Base-by-base conservation (phyloP, 1,284 basidiomycete genomes). In the Ceratobasidium sp. region DNA sequence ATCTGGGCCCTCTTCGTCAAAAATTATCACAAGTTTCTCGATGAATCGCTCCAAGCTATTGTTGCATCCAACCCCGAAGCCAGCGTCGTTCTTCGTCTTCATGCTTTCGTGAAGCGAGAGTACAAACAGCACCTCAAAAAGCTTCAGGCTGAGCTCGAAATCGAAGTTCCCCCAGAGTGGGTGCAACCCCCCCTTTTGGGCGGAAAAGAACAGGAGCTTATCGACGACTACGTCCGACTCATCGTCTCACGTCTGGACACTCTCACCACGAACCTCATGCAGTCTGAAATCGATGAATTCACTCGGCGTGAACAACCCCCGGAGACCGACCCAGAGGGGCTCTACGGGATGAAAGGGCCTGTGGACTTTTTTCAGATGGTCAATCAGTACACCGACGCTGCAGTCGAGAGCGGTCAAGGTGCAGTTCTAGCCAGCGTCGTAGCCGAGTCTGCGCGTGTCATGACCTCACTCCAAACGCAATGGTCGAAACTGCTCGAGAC, bases 351-450 rank as follows among this genome's bases (percentile, higher is more conserved):
- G 79, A 94, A 98, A 80, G 96, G 96, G 33, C 93, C 96, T 17
- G 90, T 97, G 75, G 98, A 99, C 80, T 87, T 99, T 78, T 99
- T 99, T 88, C 94, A 98, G 84, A 97, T 98, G 92, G 93, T 99
- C 80, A 99, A 98, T 82, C 97, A 99, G 83, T 97, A 99, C 82
- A 88, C 97, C 77, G 98, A 99, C 80, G 88, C 97, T 19, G 96
- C 97, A 1, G 93, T 93, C 79, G 97, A 99, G 81, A 98, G 96
- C 77, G 95, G 95, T 11, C 97, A 99, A 82, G 96, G 96, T 47
- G 91, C 93, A 6, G 97, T 99, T 71, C 89, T 99, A 57, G 91
- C 95, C 29, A 91, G 94, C 19, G 96, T 98, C 69, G 90, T 99
- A 45, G 90, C 91, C 77, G 97, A 99, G 82, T 89, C 90, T 64